Evolutionary conservation across 306 rosid species (phyloP), one percentile per base, ranked within the genome.

Genomic region (Cajanus cajan): DNA sequence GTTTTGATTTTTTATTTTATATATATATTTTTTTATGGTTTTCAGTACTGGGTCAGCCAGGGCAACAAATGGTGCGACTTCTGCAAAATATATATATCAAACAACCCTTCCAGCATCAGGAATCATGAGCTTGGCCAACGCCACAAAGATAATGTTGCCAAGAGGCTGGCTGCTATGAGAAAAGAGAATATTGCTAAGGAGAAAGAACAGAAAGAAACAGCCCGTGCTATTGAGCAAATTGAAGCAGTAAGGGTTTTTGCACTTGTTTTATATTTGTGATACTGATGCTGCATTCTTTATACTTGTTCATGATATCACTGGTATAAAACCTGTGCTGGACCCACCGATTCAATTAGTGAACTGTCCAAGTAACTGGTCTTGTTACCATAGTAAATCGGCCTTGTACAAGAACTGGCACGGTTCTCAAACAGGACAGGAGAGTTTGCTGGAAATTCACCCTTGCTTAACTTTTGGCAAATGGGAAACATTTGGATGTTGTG

Each of bases 31-130:
- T 63, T 33, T 51, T 52, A 50, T 55, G 40, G 9, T 77, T 77
- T 84, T 77, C 92, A 93, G 98, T 95, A 93, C 58, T 95, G 99
- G 99, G 98, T 95, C 77, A 95, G 98, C 87, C 98, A 90, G 83
- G 99, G 99, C 50, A 95, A 93, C 90, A 91, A 95, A 78, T 95
- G 99, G 99, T 95, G 99, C 15, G 97, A 95, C 78, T 90, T 95
- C 58, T 91, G 99, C 90, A 93, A 93, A 86, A 95, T 95, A 77
- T 93, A 82, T 79, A 85, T 95, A 83, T 93, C 99, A 14, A 89
- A 89, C 81, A 95, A 95, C 74, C 94, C 98, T 13, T 72, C 92
- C 7, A 90, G 98, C 75, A 86, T 95, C 50, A 82, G 97, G 80
- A 95, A 95, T 74, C 99, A 95, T 84, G 99, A 95, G 68, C 99